Conservation (phyloP, 129 eudicot species). For the Lactuca saligna region DNA sequence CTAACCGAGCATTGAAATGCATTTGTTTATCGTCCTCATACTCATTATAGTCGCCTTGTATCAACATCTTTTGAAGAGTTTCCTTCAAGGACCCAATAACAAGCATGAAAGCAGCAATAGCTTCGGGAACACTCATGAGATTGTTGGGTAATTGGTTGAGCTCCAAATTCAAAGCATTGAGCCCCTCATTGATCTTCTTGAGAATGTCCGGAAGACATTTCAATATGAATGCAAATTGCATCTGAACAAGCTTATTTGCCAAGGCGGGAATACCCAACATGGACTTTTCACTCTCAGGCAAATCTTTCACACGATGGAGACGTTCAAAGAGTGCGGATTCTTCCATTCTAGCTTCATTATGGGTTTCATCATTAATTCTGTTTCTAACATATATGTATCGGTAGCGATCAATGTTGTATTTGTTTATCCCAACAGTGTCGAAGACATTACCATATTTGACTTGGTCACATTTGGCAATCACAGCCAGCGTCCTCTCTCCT, state of each 20-base stretch:
- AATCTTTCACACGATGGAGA: background rate
- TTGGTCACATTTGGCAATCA: constrained; percentile 36
- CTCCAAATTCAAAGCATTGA: constrained; percentile 26
- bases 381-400: constrained; percentile 25
- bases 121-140: constrained; percentile 31
- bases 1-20: constrained; percentile 32
- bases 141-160: constrained; percentile 35
- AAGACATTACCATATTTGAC: no score
- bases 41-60: constrained; percentile 15
- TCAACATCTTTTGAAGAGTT: constrained; percentile 33
- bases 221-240: constrained; percentile 23
- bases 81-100: constrained; percentile 36
- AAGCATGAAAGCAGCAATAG: constrained; percentile 35
- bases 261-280: constrained; percentile 35
- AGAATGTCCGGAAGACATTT: constrained; percentile 33
- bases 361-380: constrained; percentile 26
- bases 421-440: no score
- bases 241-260: constrained; percentile 24
- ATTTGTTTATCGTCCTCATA: constrained; percentile 22
- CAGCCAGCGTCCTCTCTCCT: constrained; percentile 37
- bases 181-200: constrained; percentile 31
- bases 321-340: constrained; percentile 27
- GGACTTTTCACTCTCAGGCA: constrained; percentile 27
- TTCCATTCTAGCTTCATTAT: constrained; percentile 27
- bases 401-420: no score